A percentile compares a stretch with the other conserved stretches of the same genome.
phyloP scores from a whole-genome alignment of 164 flowering plant genomes.

The Stephania yunnanensis region DNA sequence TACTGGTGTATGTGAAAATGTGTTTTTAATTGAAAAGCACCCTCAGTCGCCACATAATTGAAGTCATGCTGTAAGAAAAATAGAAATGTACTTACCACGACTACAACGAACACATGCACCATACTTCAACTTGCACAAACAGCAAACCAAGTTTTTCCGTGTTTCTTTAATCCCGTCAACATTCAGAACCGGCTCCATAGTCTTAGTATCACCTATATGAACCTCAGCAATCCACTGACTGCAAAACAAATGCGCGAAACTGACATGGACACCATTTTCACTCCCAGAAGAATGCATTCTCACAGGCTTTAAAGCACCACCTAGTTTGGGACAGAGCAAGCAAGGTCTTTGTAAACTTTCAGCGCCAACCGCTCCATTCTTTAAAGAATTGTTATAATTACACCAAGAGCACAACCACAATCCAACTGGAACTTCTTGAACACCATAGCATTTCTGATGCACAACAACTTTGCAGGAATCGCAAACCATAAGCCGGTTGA shows the following conservation, averaged over 20 bases:
- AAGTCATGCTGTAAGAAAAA: slow-evolving; percentile 9
- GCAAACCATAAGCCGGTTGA: slow-evolving; percentile 50
- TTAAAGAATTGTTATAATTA: slow-evolving; percentile 24
- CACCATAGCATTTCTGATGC: slow-evolving; percentile 89
- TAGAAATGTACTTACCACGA: slow-evolving; percentile 67
- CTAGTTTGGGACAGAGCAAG: slow-evolving; percentile 70
- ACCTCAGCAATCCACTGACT: slow-evolving; percentile 89
- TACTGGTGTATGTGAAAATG: not conserved
- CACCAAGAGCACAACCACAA: slow-evolving; percentile 93
- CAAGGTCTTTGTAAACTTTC: slow-evolving; percentile 36
- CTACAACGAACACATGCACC: slow-evolving; percentile 94
- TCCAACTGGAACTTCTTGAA: slow-evolving; percentile 37
- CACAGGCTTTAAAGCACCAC: slow-evolving; percentile 82
- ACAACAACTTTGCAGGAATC: slow-evolving; percentile 61
- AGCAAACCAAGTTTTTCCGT: slow-evolving; percentile 56
- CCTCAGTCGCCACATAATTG: too few relatives aligned
- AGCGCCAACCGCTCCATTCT: slow-evolving; percentile 10
- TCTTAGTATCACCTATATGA: slow-evolving; percentile 48
- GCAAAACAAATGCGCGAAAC: slow-evolving; percentile 86
- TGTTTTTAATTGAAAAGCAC: slow-evolving; percentile 1
- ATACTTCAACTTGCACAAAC: slow-evolving; percentile 73
- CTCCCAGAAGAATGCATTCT: slow-evolving; percentile 17
- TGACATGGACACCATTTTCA: slow-evolving; percentile 24
- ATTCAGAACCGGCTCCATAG: slow-evolving; percentile 84
- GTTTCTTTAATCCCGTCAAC: slow-evolving; percentile 60